These are phyloP conservation scores for Aspergillus oerlinghausenensis DNA, from an alignment of 2,329 filamentous ascomycete genomes.

Conservation along the genomic window DNA sequence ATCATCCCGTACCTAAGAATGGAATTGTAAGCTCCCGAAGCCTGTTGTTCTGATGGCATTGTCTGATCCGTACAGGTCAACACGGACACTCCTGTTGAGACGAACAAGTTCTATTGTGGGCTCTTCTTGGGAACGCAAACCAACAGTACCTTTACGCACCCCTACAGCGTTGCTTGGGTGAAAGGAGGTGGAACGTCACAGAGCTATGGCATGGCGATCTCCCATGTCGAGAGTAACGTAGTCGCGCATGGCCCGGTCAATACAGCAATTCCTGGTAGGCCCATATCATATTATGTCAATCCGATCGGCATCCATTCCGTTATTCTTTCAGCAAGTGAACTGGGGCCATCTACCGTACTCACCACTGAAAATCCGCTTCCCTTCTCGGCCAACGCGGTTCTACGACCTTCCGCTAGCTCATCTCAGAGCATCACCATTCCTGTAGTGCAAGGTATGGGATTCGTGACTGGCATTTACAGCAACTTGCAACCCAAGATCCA, in stretches of 20 bases:
- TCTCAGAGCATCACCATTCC: constrained; percentile 68
- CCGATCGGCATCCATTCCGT: constrained; percentile 78
- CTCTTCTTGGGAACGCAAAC: constrained; percentile 72
- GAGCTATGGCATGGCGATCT: constrained; percentile 74
- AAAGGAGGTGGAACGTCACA: constrained; percentile 57
- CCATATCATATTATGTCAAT: constrained; percentile 70
- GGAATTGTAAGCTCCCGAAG: constrained; percentile 30
- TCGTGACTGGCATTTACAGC: constrained; percentile 72
- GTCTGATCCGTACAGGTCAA: constrained; percentile 24
- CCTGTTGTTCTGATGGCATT: background rate
- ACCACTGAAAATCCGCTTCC: constrained; percentile 50
- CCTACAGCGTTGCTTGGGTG: constrained; percentile 66
- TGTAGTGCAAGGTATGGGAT: constrained; percentile 83
- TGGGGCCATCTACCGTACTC: constrained; percentile 57
- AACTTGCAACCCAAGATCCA: constrained; percentile 68
- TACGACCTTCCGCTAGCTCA: constrained; percentile 53
- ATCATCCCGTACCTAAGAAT: constrained; percentile 40
- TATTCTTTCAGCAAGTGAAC: constrained; percentile 71
- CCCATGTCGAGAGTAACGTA: constrained; percentile 66
- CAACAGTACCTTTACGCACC: constrained; percentile 67
- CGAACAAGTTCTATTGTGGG: constrained; percentile 67
- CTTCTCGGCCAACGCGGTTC: constrained; percentile 63
- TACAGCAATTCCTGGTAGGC: constrained; percentile 49
- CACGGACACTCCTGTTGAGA: constrained; percentile 36
- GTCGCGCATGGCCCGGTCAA: constrained; percentile 60